These are phyloP conservation scores for Cercospora sp. DNA, from an alignment of 2,329 filamentous ascomycete species.

Conservation along the genomic window DNA sequence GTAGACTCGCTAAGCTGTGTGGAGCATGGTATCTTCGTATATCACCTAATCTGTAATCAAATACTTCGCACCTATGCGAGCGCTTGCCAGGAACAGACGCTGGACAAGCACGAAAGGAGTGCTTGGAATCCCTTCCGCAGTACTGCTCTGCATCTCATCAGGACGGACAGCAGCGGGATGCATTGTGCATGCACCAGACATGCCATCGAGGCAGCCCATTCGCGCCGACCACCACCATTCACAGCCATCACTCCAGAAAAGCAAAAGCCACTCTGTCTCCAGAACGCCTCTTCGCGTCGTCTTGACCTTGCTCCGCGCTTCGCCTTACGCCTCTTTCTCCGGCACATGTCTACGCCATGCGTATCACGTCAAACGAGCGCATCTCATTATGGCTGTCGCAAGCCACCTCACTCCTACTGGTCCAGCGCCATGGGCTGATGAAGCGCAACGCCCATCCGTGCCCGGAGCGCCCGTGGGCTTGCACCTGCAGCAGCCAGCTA, in stretches of 20 bases:
- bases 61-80: background rate
- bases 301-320: background rate
- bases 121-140: background rate
- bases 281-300: background rate
- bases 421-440: slow-evolving; percentile 2
- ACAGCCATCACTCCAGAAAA: background rate
- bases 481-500: background rate
- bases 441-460: background rate
- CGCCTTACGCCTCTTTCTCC: slow-evolving; percentile 5
- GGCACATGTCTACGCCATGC: slow-evolving; percentile 8
- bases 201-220: background rate
- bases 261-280: background rate
- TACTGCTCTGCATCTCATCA: background rate
- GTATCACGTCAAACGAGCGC: background rate
- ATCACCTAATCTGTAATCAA: slow-evolving; percentile 6
- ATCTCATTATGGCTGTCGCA: background rate
- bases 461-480: slow-evolving; percentile 7
- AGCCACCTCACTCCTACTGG: background rate
- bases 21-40: background rate
- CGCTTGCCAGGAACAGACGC: slow-evolving; percentile 5
- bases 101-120: background rate
- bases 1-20: background rate
- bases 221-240: background rate
- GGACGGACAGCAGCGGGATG: background rate
- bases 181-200: background rate